phyloP scores from a whole-genome alignment of 2,329 filamentous ascomycete species.

The Fusarium coffeatum region DNA sequence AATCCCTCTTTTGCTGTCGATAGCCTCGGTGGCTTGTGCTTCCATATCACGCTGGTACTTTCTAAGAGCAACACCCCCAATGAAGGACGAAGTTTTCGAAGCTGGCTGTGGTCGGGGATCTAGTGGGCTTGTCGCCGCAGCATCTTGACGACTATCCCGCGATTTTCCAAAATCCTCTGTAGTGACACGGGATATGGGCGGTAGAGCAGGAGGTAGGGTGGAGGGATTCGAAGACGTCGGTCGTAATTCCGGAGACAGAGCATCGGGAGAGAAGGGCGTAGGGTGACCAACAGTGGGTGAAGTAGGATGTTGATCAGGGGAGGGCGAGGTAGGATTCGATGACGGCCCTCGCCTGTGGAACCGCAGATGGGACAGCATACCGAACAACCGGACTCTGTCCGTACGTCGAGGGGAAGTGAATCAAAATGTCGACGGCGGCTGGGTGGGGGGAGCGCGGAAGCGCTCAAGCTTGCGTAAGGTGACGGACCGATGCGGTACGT shows the following conservation, averaged over 20 bases:
- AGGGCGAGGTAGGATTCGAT: conserved; percentile 66
- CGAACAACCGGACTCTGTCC: conserved; percentile 31
- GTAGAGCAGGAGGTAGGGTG: conserved; percentile 61
- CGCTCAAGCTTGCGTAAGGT: conserved; percentile 33
- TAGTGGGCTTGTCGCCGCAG: conserved; percentile 34
- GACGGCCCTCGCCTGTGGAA: conserved; percentile 66
- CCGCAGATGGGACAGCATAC: conserved; percentile 66
- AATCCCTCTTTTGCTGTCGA: conserved; percentile 33
- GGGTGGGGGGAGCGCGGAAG: conserved; percentile 30
- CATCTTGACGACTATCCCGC: conserved; percentile 43
- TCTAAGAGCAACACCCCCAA: conserved; percentile 65
- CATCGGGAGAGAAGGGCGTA: conserved; percentile 57
- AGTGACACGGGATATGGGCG: conserved; percentile 63
- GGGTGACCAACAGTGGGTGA: conserved; percentile 54
- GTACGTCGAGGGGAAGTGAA: conserved; percentile 32
- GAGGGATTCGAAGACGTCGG: conserved; percentile 52
- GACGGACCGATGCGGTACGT: conserved; percentile 15
- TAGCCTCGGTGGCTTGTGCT: conserved; percentile 39
- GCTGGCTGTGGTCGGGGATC: conserved; percentile 45
- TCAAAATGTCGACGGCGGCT: conserved; percentile 40
- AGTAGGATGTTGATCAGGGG: conserved; percentile 60
- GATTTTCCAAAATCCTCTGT: conserved; percentile 53
- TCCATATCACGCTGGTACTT: conserved; percentile 60
- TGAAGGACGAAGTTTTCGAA: conserved; percentile 58
- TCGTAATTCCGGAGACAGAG: conserved; percentile 51